Percentiles rank a stretch among this genome's conserved stretches.
phyloP scores from a whole-genome alignment of 2,329 filamentous ascomycete genomes.

The Ophiostoma australiae region DNA sequence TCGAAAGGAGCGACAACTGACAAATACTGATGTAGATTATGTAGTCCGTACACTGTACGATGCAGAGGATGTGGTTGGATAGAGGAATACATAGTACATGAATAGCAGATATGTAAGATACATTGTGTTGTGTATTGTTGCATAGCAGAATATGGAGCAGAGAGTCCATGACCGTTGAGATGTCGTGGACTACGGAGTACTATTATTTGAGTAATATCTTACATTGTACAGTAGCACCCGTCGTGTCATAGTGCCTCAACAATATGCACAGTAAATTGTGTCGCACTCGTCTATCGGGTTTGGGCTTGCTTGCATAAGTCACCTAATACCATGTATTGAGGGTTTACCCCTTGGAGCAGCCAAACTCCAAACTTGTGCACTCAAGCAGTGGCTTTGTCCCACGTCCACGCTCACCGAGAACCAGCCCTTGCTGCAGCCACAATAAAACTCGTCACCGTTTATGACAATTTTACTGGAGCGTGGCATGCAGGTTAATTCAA shows the following conservation, averaged over 20 bases:
- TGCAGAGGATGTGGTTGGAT: too few relatives aligned
- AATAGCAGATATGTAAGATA: too few relatives aligned
- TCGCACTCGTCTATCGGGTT: neutral
- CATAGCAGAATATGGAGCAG: too few relatives aligned
- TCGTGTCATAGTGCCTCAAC: neutral
- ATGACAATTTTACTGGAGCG: neutral
- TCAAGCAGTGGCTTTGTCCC: neutral
- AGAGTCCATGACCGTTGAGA: neutral
- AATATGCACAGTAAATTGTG: neutral
- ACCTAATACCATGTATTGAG: neutral
- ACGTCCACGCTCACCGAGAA: neutral
- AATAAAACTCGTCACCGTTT: neutral
- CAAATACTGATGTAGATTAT: neutral
- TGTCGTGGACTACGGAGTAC: neutral
- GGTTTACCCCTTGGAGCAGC: too few relatives aligned
- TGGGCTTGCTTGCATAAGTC: neutral
- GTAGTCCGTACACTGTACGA: neutral
- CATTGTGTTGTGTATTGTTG: neutral
- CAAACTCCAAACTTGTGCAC: neutral
- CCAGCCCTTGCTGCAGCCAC: neutral
- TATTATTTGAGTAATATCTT: too few relatives aligned
- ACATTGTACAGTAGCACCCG: too few relatives aligned
- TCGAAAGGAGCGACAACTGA: neutral
- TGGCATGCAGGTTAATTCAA: neutral
- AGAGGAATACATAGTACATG: too few relatives aligned